These are phyloP conservation scores for Phialophora tarda DNA, from an alignment of 2,329 filamentous ascomycete genomes.

Conservation along the genomic window DNA sequence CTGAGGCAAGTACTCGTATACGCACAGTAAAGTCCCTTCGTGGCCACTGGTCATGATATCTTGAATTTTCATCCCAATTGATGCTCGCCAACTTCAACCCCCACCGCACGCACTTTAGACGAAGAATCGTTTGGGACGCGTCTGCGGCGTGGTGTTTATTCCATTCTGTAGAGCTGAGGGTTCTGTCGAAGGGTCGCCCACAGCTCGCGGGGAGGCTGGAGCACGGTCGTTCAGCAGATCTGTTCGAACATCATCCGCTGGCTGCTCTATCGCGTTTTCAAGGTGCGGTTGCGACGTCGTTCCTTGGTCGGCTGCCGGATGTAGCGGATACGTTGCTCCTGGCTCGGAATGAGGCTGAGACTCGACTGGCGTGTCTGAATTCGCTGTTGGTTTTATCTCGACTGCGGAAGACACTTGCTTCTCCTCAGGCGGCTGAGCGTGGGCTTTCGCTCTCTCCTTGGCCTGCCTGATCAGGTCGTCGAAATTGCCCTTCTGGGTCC, in stretches of 20 bases:
- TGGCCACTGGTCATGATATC: not conserved
- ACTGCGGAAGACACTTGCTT: not conserved
- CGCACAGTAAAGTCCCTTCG: too few species aligned
- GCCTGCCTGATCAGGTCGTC: slow-evolving; percentile 71
- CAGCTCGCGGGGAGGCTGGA: not conserved
- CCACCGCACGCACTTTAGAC: not conserved
- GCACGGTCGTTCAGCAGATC: not conserved
- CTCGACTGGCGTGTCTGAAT: not conserved
- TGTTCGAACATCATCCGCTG: not conserved
- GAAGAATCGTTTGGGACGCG: slow-evolving; percentile 6
- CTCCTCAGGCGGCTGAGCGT: not conserved
- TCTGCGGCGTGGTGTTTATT: not conserved
- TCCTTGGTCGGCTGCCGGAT: not conserved
- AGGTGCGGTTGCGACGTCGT: not conserved
- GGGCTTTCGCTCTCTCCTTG: slow-evolving; percentile 22
- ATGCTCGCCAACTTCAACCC: not conserved
- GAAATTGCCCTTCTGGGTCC: slow-evolving; percentile 75
- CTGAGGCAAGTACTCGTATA: too few species aligned
- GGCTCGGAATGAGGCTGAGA: not conserved
- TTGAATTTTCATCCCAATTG: not conserved
- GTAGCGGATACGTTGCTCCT: not conserved
- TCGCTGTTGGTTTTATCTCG: not conserved
- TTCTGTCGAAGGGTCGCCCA: not conserved
- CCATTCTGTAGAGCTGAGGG: not conserved
- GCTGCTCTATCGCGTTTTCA: not conserved